Percentiles rank a stretch among this genome's conserved stretches.
These are phyloP conservation scores for Lepidium aucheri DNA, from an alignment of 345 rosid species.

Conservation along the genomic window DNA sequence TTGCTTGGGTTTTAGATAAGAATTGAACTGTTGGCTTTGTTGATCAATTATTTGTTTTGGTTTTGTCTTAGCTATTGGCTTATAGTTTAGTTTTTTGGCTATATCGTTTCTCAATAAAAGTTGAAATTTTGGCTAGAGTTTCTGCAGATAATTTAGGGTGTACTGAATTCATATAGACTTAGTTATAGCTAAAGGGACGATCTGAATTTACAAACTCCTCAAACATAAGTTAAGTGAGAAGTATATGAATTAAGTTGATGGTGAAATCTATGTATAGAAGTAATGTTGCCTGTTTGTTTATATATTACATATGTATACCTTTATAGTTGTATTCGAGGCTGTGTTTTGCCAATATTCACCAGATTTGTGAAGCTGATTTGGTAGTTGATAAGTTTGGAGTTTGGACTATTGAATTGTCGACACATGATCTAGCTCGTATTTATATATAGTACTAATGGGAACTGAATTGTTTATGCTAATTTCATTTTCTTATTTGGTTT, in stretches of 20 bases:
- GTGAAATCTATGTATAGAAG: background rate
- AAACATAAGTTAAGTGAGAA: background rate
- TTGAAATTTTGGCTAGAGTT: background rate
- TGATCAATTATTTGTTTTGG: background rate
- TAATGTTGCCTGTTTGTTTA: background rate
- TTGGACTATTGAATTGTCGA: background rate
- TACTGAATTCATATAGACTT: background rate
- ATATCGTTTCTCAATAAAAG: background rate
- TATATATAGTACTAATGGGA: background rate
- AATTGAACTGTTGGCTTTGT: background rate
- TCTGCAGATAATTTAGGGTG: background rate
- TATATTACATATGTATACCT: no score
- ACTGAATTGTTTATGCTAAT: background rate
- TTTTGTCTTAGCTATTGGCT: background rate
- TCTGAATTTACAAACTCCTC: background rate
- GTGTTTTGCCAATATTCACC: background rate
- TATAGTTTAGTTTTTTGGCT: background rate
- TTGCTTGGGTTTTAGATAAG: background rate
- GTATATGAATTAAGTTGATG: background rate
- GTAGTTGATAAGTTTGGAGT: background rate
- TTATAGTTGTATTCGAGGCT: background rate
- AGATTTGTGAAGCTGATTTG: background rate
- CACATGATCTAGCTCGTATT: background rate
- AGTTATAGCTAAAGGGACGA: background rate
- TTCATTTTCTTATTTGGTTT: background rate